These are phyloP conservation scores for Agrocybe pediades DNA, from an alignment of 768 basidiomycete genomes.

Conservation along the genomic window DNA sequence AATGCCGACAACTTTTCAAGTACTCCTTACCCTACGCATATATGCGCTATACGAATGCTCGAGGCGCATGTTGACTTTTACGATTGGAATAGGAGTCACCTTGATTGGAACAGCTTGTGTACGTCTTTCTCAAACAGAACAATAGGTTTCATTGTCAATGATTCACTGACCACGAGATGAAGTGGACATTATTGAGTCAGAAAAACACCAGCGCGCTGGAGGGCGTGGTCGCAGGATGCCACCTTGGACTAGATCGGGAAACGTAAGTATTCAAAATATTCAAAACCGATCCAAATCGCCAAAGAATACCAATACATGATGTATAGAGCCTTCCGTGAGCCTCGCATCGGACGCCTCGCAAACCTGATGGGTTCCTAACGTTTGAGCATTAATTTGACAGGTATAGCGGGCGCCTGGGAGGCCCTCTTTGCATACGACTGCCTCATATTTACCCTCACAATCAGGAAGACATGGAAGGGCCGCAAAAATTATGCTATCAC, in stretches of 20 bases:
- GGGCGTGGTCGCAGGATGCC: constrained; percentile 31
- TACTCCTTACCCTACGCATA: constrained; percentile 47
- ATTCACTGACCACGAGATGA: too few relatives aligned
- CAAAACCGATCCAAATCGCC: not conserved
- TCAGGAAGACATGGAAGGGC: constrained; percentile 43
- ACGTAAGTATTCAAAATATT: constrained; percentile 27
- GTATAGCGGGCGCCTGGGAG: constrained; percentile 47
- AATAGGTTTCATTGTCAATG: too few relatives aligned
- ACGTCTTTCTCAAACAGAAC: too few relatives aligned
- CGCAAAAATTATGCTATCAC: constrained; percentile 27
- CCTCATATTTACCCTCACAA: constrained; percentile 46
- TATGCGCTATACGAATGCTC: constrained; percentile 51
- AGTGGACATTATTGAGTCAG: constrained; percentile 50
- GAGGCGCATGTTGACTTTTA: constrained; percentile 33
- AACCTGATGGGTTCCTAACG: too few relatives aligned
- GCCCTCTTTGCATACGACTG: constrained; percentile 51
- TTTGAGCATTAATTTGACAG: constrained; percentile 20
- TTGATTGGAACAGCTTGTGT: constrained; percentile 37
- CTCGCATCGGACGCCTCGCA: too few relatives aligned
- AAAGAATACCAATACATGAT: not conserved
- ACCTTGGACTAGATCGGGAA: constrained; percentile 28
- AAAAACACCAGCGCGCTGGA: constrained; percentile 27
- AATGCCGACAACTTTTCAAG: constrained; percentile 27
- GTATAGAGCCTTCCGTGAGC: constrained; percentile 20
- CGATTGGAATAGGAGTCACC: constrained; percentile 32